A percentile compares a stretch with the other conserved stretches of the same genome.
Evolutionary conservation across 352 stramenopile species (phyloP).

Genomic region (Saprolegnia parasitica): DNA sequence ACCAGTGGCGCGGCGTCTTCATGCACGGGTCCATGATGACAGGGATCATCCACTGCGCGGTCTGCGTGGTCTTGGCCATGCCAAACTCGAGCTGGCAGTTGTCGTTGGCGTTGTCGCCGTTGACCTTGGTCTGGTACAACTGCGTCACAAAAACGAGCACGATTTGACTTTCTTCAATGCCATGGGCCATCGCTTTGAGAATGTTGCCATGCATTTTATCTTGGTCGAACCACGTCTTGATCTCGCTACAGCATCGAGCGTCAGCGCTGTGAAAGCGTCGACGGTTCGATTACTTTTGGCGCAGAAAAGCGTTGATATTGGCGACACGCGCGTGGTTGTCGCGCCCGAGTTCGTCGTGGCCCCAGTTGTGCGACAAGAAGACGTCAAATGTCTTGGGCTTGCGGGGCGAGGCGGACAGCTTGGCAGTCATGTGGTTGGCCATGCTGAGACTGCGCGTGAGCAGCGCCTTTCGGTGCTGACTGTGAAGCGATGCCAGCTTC

Average conservation of each 20-base stretch:
- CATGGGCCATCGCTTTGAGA: constrained; percentile 23
- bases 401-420: background rate
- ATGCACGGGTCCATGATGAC: constrained; percentile 20
- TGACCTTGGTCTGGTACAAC: constrained; percentile 19
- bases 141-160: constrained; percentile 14
- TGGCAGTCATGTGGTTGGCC: background rate
- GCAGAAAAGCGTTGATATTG: constrained; percentile 5
- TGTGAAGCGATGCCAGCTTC: background rate
- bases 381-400: constrained; percentile 15
- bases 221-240: constrained; percentile 21
- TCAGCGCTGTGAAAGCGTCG: background rate
- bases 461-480: constrained; percentile 1
- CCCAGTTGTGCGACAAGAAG: constrained; percentile 22
- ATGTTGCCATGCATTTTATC: constrained; percentile 25
- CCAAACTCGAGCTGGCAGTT: constrained; percentile 27
- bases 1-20: constrained; percentile 3
- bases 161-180: constrained; percentile 15
- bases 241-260: background rate
- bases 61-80: constrained; percentile 21
- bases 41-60: constrained; percentile 10
- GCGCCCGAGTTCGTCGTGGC: background rate
- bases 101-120: constrained; percentile 25
- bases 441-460: background rate
- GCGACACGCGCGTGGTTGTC: constrained; percentile 12
- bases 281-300: background rate